Percentiles rank a stretch among this genome's conserved stretches.
phyloP scores from a whole-genome alignment of 2,329 filamentous ascomycete species.

The Sordariomycetes sp. region DNA sequence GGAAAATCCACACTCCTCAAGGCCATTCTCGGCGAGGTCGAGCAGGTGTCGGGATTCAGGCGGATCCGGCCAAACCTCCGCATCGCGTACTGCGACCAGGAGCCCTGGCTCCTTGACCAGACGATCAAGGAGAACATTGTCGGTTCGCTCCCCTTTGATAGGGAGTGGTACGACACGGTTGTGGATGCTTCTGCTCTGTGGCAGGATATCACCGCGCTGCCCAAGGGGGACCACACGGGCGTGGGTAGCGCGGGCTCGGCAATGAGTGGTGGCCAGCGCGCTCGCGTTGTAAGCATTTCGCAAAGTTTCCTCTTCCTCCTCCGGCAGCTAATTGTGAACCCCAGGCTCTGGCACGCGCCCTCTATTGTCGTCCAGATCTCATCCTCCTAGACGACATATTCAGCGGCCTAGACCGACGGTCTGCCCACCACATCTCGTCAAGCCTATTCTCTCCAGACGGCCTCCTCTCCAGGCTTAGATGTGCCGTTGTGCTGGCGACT shows the following conservation, averaged over 20 bases:
- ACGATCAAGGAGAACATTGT: slow-evolving; percentile 26
- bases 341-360: slow-evolving; percentile 24
- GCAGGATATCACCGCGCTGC: slow-evolving; percentile 18
- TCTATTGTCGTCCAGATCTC: slow-evolving; percentile 20
- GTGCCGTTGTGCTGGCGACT: neutral
- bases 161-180: slow-evolving; percentile 21
- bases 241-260: slow-evolving; percentile 29
- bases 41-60: slow-evolving; percentile 10
- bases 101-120: slow-evolving; percentile 19
- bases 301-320: too few relatives aligned
- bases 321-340: neutral
- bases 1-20: slow-evolving; percentile 33
- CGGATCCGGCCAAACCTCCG: slow-evolving; percentile 1
- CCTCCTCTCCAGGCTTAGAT: slow-evolving; percentile 9
- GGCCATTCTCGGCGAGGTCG: slow-evolving; percentile 22
- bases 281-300: slow-evolving; percentile 13
- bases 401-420: slow-evolving; percentile 24
- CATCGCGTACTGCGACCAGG: slow-evolving; percentile 18
- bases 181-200: slow-evolving; percentile 20
- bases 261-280: slow-evolving; percentile 29
- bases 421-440: slow-evolving; percentile 18
- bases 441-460: slow-evolving; percentile 16
- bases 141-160: slow-evolving; percentile 18
- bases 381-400: slow-evolving; percentile 27
- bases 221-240: slow-evolving; percentile 22